Percentiles rank a stretch among this genome's conserved stretches.
These are phyloP conservation scores for Blattamonas nauphoetae DNA, from an alignment of 78 protist species.

Conservation along the genomic window DNA sequence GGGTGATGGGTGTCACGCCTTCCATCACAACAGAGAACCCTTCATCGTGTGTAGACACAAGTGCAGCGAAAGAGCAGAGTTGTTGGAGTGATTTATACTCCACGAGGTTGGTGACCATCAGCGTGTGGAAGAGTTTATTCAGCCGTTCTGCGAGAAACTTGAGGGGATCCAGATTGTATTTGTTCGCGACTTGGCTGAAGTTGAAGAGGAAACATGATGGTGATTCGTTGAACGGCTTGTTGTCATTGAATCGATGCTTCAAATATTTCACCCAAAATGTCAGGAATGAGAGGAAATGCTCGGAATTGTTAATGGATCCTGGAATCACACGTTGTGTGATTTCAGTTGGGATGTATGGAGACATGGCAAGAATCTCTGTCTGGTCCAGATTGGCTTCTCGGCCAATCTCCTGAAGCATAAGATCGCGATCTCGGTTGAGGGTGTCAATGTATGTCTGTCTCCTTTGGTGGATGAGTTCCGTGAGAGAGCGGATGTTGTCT, in stretches of 20 bases:
- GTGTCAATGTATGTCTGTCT: neutral
- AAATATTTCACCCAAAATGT: slow-evolving; percentile 59
- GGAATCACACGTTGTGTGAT: slow-evolving; percentile 78
- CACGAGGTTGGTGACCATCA: slow-evolving; percentile 61
- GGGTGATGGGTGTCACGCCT: too few relatives aligned
- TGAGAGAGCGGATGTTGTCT: neutral
- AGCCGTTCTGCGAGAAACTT: slow-evolving; percentile 59
- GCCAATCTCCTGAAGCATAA: neutral
- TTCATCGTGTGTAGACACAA: slow-evolving; percentile 66
- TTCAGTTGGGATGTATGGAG: slow-evolving; percentile 54
- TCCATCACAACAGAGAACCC: slow-evolving; percentile 14
- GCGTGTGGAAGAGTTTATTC: slow-evolving; percentile 70
- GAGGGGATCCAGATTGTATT: neutral
- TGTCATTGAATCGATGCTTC: neutral
- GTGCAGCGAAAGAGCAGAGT: slow-evolving; percentile 70
- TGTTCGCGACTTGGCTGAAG: neutral
- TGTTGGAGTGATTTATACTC: slow-evolving; percentile 51
- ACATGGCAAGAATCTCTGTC: too few relatives aligned
- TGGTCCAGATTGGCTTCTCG: too few relatives aligned
- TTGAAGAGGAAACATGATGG: slow-evolving; percentile 51
- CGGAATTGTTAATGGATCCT: slow-evolving; percentile 79
- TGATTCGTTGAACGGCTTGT: slow-evolving; percentile 32
- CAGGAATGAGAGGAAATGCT: slow-evolving; percentile 43
- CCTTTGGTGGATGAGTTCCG: neutral
- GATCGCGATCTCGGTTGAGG: neutral